These are phyloP conservation scores for Phytophthora boehmeriae DNA, from an alignment of 352 stramenopile species.

Conservation along the genomic window DNA sequence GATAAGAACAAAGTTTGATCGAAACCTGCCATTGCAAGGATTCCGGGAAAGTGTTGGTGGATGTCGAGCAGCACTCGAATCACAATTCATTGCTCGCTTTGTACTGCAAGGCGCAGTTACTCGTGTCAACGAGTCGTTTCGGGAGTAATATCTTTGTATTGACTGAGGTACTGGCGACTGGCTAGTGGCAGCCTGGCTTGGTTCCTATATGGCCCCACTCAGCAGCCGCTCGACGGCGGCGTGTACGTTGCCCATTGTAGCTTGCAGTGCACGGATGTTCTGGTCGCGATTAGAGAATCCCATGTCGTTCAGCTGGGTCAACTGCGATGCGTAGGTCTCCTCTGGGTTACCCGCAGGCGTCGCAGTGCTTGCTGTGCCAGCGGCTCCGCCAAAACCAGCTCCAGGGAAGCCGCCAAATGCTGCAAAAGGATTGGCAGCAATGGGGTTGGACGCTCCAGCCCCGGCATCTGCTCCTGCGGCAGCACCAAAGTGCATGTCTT, in stretches of 20 bases:
- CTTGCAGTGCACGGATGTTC: conserved; percentile 88
- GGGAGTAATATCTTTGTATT: not conserved
- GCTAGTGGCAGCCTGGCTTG: not conserved
- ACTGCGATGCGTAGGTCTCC: conserved; percentile 86
- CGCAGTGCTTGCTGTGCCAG: conserved; percentile 15
- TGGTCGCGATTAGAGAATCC: conserved; percentile 90
- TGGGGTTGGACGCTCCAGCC: conserved; percentile 11
- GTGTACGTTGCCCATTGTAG: conserved; percentile 89
- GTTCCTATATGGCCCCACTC: conserved; percentile 62
- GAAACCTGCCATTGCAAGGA: too few relatives aligned
- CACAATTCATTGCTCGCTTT: too few relatives aligned
- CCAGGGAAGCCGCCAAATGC: conserved; percentile 53
- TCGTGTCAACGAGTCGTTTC: too few relatives aligned
- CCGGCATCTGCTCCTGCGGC: conserved; percentile 16
- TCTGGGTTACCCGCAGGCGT: conserved; percentile 69
- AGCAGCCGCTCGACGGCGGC: conserved; percentile 90
- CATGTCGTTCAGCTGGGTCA: conserved; percentile 92
- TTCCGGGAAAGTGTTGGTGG: too few relatives aligned
- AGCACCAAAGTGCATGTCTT: conserved; percentile 52
- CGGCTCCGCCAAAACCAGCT: conserved; percentile 19
- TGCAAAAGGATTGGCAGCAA: conserved; percentile 57
- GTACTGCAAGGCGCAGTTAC: too few relatives aligned
- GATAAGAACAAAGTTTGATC: too few relatives aligned
- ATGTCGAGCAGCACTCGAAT: too few relatives aligned
- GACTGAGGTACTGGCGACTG: too few relatives aligned